phyloP scores from a whole-genome alignment of 2,329 filamentous ascomycete genomes.

The Aspergillus melleus region DNA sequence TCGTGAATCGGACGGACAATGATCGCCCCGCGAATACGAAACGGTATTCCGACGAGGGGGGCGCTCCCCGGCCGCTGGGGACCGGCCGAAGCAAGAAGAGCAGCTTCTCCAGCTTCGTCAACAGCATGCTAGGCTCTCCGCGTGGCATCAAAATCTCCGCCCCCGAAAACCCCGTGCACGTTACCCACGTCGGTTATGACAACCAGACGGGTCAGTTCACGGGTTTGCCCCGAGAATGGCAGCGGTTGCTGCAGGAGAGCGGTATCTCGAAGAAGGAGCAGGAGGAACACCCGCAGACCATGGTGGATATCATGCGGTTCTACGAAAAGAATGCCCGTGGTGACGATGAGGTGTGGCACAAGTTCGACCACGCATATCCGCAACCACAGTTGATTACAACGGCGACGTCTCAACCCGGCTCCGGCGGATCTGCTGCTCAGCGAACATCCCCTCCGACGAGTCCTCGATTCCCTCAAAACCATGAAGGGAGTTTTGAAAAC shows the following conservation, averaged over 20 bases:
- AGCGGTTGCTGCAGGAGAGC: conserved; percentile 89
- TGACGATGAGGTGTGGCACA: conserved; percentile 89
- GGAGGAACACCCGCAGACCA: conserved; percentile 91
- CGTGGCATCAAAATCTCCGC: conserved; percentile 94
- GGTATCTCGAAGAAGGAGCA: conserved; percentile 96
- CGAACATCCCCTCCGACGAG: conserved; percentile 78
- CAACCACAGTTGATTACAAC: conserved; percentile 42
- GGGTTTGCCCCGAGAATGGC: conserved; percentile 96
- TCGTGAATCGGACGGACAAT: conserved; percentile 42
- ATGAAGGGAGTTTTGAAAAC: conserved; percentile 95
- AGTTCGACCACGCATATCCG: conserved; percentile 84
- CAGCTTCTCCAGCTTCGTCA: conserved; percentile 85
- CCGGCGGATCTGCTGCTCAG: conserved; percentile 53
- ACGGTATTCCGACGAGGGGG: conserved; percentile 76
- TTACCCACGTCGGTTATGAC: conserved; percentile 97
- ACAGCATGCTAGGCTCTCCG: conserved; percentile 77
- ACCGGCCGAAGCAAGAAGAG: conserved; percentile 75
- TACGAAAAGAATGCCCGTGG: conserved; percentile 91
- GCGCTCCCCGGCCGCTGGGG: conserved; percentile 59
- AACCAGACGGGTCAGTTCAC: conserved; percentile 96
- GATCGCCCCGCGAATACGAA: conserved; percentile 61
- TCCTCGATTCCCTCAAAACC: conserved; percentile 83
- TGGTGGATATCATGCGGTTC: conserved; percentile 93
- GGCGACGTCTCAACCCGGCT: conserved; percentile 46
- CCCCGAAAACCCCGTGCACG: conserved; percentile 94